Conservation (phyloP, 2,329 filamentous ascomycete species). For the Pezicula carpinea region DNA sequence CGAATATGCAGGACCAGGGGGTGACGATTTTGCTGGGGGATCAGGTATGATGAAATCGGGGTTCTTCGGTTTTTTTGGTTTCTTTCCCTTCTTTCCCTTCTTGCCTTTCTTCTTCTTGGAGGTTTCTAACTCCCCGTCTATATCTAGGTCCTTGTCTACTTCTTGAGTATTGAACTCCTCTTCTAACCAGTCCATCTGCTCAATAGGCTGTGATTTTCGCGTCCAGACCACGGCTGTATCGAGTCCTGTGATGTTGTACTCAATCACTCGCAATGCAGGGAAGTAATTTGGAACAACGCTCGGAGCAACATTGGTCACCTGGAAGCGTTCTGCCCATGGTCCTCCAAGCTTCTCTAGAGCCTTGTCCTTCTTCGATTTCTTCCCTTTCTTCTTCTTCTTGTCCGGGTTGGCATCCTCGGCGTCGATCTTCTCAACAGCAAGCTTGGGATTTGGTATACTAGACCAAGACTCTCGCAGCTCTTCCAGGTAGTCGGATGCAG, state of each 20-base stretch:
- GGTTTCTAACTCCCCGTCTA: constrained; percentile 26
- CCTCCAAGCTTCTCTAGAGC: constrained; percentile 69
- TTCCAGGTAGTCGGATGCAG: constrained; percentile 74
- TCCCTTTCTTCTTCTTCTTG: constrained; percentile 45
- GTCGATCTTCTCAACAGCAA: constrained; percentile 8
- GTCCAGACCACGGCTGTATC: constrained; percentile 20
- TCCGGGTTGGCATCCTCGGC: constrained; percentile 20
- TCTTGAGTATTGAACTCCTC: constrained; percentile 9
- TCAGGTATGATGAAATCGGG: constrained; percentile 62
- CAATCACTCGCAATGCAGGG: constrained; percentile 81
- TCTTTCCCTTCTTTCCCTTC: constrained; percentile 38
- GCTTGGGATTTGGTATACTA: constrained; percentile 53
- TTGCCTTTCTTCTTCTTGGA: constrained; percentile 40
- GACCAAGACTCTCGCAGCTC: constrained; percentile 78
- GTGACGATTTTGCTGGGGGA: constrained; percentile 65
- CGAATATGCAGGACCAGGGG: constrained; percentile 86
- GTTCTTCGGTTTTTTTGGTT: constrained; percentile 47
- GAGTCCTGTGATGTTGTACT: constrained; percentile 74
- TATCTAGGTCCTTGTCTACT: constrained; percentile 2
- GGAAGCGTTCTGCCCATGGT: constrained; percentile 78
- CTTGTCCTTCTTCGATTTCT: constrained; percentile 45
- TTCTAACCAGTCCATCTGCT: constrained; percentile 12
- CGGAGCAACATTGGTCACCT: constrained; percentile 73
- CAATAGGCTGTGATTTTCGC: neutral
- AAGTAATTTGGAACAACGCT: constrained; percentile 93